These are phyloP conservation scores for Penicillium sp. DNA, from an alignment of 2,329 filamentous ascomycete genomes.

Conservation along the genomic window DNA sequence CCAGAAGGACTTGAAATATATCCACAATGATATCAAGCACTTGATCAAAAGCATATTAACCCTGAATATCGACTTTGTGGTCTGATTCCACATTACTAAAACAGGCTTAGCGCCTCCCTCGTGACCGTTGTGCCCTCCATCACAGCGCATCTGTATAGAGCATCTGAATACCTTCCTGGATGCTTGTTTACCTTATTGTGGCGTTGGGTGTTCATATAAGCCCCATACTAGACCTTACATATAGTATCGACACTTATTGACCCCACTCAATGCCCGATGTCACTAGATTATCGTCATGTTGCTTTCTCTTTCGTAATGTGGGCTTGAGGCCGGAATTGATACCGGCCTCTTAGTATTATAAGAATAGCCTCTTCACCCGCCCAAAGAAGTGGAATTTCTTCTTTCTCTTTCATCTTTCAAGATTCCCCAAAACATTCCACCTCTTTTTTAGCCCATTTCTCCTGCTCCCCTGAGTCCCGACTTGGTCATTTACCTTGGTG, in stretches of 20 bases:
- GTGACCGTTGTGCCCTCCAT: conserved; percentile 31
- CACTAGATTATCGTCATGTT: conserved; percentile 27
- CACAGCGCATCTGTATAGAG: conserved; percentile 30
- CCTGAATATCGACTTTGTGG: neutral
- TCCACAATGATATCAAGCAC: neutral
- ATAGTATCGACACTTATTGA: neutral
- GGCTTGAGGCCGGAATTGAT: conserved; percentile 47
- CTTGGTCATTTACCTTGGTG: conserved; percentile 15
- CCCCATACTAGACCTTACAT: neutral
- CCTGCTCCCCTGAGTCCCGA: conserved; percentile 12
- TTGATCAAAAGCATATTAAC: neutral
- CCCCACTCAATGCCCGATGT: conserved; percentile 15
- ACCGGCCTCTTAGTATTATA: conserved; percentile 48
- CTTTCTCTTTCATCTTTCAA: conserved; percentile 17
- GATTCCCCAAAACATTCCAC: conserved; percentile 3
- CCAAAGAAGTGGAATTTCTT: conserved; percentile 18
- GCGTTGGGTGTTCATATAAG: neutral
- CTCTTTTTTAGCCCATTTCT: conserved; percentile 19
- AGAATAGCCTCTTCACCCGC: conserved; percentile 37
- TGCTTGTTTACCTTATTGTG: conserved; percentile 7
- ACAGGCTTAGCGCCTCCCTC: conserved; percentile 29
- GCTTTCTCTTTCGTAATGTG: conserved; percentile 40
- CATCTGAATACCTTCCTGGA: conserved; percentile 15
- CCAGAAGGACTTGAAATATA: neutral
- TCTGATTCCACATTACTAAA: conserved; percentile 9